A percentile compares a stretch with the other conserved stretches of the same genome.
Evolutionary conservation across 2,329 filamentous ascomycete species (phyloP).

Genomic region (Colletotrichum plurivorum): DNA sequence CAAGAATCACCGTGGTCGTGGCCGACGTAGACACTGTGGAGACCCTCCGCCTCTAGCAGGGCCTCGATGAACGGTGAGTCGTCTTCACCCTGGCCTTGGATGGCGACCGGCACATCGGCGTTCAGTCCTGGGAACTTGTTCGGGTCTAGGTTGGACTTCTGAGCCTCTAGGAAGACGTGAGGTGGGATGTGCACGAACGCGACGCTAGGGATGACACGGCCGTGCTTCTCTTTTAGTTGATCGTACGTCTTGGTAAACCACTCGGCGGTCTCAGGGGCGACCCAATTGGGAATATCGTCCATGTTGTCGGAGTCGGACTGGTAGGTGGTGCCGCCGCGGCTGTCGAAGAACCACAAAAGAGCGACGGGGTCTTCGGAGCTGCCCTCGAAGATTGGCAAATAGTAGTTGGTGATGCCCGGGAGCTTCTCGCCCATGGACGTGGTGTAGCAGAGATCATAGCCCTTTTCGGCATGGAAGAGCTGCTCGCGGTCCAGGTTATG

Average conservation of each 20-base stretch:
- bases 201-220: slow-evolving; percentile 41
- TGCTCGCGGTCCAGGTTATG: slow-evolving; percentile 60
- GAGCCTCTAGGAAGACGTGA: slow-evolving; percentile 39
- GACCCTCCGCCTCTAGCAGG: slow-evolving; percentile 59
- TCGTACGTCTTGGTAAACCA: slow-evolving; percentile 59
- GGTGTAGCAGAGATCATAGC: slow-evolving; percentile 65
- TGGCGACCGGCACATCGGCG: slow-evolving; percentile 45
- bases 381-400: slow-evolving; percentile 41
- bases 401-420: slow-evolving; percentile 42
- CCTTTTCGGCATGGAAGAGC: slow-evolving; percentile 64
- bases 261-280: slow-evolving; percentile 56
- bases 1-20: slow-evolving; percentile 69
- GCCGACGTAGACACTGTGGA: slow-evolving; percentile 66
- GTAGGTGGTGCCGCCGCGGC: slow-evolving; percentile 58
- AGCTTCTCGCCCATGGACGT: slow-evolving; percentile 41
- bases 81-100: slow-evolving; percentile 51
- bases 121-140: slow-evolving; percentile 52
- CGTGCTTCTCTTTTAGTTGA: slow-evolving; percentile 36
- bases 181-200: slow-evolving; percentile 43
- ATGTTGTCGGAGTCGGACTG: slow-evolving; percentile 46
- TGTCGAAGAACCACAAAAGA: slow-evolving; percentile 73
- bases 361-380: slow-evolving; percentile 44
- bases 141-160: slow-evolving; percentile 44
- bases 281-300: slow-evolving; percentile 56
- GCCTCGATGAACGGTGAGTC: slow-evolving; percentile 68